A percentile compares a stretch with the other conserved stretches of the same genome.
Evolutionary conservation across 306 rosid genomes (phyloP).

Genomic region (Malus sieversii): DNA sequence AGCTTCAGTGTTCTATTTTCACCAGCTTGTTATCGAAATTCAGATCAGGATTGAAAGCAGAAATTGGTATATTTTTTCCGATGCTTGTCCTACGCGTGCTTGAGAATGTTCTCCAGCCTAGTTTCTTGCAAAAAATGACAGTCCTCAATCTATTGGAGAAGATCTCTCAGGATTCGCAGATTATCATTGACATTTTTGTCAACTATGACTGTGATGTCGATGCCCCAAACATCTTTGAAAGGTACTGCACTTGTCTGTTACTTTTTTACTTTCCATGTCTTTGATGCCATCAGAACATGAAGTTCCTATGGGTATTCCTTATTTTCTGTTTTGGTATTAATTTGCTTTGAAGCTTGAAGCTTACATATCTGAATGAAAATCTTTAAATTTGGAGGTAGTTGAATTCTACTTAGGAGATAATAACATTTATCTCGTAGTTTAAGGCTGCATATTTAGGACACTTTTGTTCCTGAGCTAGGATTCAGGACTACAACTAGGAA

Average conservation of each 20-base stretch:
- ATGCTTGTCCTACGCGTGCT: constrained; percentile 96
- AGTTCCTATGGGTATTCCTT: background rate
- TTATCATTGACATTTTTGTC: constrained; percentile 87
- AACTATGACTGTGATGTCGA: constrained; percentile 98
- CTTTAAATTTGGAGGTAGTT: background rate
- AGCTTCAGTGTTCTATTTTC: constrained; percentile 91
- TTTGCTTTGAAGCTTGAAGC: background rate
- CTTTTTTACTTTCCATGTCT: background rate
- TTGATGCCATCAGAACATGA: background rate
- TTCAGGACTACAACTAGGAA: background rate
- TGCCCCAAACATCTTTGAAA: constrained; percentile 94
- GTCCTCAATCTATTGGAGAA: constrained; percentile 86
- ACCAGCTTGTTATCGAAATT: constrained; percentile 72
- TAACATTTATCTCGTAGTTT: background rate
- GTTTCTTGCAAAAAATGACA: constrained; percentile 96
- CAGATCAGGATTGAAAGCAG: constrained; percentile 88
- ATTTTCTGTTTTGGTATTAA: background rate
- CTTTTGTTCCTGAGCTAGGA: background rate
- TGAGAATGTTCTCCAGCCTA: constrained; percentile 98
- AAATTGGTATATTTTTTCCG: constrained; percentile 94
- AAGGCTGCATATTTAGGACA: background rate
- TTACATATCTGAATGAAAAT: background rate
- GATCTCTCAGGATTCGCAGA: constrained; percentile 82
- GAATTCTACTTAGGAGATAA: background rate
- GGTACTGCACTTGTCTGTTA: constrained; percentile 52